Conservation (phyloP, 1,284 basidiomycete genomes). For the Ceratobasidium sp. region DNA sequence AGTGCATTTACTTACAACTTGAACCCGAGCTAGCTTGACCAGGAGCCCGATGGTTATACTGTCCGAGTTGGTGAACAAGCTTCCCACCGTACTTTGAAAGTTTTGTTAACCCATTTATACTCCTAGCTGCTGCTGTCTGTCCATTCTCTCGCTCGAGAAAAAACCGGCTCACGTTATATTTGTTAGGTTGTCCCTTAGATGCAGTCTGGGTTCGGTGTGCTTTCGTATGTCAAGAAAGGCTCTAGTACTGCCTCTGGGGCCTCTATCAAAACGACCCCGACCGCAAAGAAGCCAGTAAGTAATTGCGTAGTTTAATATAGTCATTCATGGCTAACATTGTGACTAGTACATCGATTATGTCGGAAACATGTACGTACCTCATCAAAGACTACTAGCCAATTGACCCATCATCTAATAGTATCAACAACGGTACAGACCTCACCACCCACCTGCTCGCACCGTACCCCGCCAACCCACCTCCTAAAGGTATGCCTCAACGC, state of each 20-base stretch:
- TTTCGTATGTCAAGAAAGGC: neutral
- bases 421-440: conserved; percentile 28
- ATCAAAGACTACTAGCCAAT: neutral
- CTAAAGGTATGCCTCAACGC: neutral
- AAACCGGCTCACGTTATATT: neutral
- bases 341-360: conserved; percentile 23
- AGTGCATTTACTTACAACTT: neutral
- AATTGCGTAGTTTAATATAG: too few species aligned
- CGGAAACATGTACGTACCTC: conserved; percentile 17
- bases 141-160: neutral
- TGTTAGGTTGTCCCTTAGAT: conserved; percentile 23
- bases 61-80: conserved; percentile 20
- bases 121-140: conserved; percentile 28
- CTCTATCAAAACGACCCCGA: neutral
- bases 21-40: neutral
- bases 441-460: conserved; percentile 15
- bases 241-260: conserved; percentile 2
- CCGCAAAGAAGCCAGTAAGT: conserved; percentile 18
- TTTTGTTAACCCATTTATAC: neutral
- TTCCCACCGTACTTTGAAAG: neutral
- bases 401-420: neutral
- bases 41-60: conserved; percentile 4
- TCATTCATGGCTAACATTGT: neutral
- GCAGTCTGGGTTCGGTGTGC: conserved; percentile 16
- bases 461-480: conserved; percentile 28